Conservation (phyloP, 164 flowering plant species). For the Hamamelis virginiana region DNA sequence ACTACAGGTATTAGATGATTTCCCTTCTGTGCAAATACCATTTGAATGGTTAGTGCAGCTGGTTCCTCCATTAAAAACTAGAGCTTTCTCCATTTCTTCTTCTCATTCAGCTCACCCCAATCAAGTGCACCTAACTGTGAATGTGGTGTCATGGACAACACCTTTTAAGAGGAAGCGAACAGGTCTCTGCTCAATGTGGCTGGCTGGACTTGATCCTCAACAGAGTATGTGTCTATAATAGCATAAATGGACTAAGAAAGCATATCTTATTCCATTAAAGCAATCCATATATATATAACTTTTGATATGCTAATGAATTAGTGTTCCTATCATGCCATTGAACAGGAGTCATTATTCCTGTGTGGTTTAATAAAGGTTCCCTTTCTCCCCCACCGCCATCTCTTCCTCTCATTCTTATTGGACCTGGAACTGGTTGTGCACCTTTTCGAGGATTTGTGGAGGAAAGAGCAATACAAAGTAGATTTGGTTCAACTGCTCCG, state of each 20-base stretch:
- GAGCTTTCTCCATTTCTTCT: slow-evolving; percentile 93
- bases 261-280: neutral
- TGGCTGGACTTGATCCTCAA: slow-evolving; percentile 74
- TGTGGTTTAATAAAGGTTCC: slow-evolving; percentile 76
- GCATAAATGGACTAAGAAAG: neutral
- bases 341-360: slow-evolving; percentile 71
- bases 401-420: slow-evolving; percentile 83
- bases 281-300: slow-evolving; percentile 20
- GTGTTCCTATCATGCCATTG: no score
- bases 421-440: slow-evolving; percentile 99
- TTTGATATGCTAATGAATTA: slow-evolving; percentile 3
- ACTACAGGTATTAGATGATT: no score
- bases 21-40: slow-evolving; percentile 90
- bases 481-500: slow-evolving; percentile 52
- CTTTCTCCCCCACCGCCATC: slow-evolving; percentile 82
- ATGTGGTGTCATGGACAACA: slow-evolving; percentile 81
- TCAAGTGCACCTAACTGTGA: slow-evolving; percentile 86
- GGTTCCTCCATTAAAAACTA: slow-evolving; percentile 80
- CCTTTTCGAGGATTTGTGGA: slow-evolving; percentile 88
- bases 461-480: slow-evolving; percentile 70
- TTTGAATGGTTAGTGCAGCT: slow-evolving; percentile 94
- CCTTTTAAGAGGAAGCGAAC: slow-evolving; percentile 79
- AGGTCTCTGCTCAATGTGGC: slow-evolving; percentile 82
- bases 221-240: slow-evolving; percentile 35
- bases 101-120: slow-evolving; percentile 78